A percentile compares a stretch with the other conserved stretches of the same genome.
phyloP scores from a whole-genome alignment of 2,329 filamentous ascomycete species.

The Epichloe sibirici region DNA sequence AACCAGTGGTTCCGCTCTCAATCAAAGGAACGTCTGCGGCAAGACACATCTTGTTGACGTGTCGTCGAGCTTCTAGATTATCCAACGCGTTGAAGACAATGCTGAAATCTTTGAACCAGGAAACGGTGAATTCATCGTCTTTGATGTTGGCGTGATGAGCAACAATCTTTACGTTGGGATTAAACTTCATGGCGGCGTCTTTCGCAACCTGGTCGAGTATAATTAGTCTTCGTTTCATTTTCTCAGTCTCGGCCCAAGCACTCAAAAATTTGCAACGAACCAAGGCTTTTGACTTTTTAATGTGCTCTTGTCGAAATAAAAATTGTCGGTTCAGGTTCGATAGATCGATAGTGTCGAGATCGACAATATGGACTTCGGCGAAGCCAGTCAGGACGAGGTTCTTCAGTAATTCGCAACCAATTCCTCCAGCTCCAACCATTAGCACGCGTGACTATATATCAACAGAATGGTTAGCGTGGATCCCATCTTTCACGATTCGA shows the following conservation, averaged over 20 bases:
- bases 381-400: constrained; percentile 89
- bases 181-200: constrained; percentile 82
- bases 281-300: constrained; percentile 92
- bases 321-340: constrained; percentile 98
- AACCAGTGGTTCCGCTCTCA: constrained; percentile 94
- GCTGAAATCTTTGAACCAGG: constrained; percentile 74
- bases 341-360: constrained; percentile 95
- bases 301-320: constrained; percentile 90
- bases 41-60: constrained; percentile 96
- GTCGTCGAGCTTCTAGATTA: constrained; percentile 83
- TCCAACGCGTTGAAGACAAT: constrained; percentile 96
- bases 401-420: constrained; percentile 95
- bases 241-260: background rate
- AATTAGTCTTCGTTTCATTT: constrained; percentile 10
- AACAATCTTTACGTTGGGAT: constrained; percentile 73
- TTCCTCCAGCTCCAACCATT: constrained; percentile 92
- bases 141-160: constrained; percentile 95
- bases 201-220: constrained; percentile 59
- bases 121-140: constrained; percentile 70
- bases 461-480: background rate
- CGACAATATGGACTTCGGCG: constrained; percentile 85
- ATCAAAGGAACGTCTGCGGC: constrained; percentile 82
- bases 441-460: constrained; percentile 61
- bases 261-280: constrained; percentile 37
- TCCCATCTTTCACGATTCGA: too few species aligned